These are phyloP conservation scores for Colletotrichum somersetense DNA, from an alignment of 2,329 filamentous ascomycete genomes.

Conservation along the genomic window DNA sequence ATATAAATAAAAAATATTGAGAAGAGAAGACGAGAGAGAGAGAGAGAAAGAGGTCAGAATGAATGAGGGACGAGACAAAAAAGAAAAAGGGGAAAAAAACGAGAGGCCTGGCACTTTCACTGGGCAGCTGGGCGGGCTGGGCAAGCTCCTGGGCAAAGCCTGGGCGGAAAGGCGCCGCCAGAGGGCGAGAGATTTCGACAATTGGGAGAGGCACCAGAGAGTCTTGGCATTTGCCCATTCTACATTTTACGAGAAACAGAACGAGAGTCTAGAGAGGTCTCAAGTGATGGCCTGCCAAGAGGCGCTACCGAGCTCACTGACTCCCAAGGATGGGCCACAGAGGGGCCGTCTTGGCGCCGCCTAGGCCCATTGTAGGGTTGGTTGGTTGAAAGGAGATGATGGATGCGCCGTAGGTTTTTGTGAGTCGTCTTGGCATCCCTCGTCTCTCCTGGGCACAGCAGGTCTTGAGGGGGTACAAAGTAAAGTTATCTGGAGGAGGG, in stretches of 20 bases:
- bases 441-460: slow-evolving; percentile 1
- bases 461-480: not conserved
- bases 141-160: slow-evolving; percentile 10
- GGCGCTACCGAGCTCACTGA: slow-evolving; percentile 40
- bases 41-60: not conserved
- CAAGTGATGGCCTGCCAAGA: slow-evolving; percentile 32
- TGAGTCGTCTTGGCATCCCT: slow-evolving; percentile 24
- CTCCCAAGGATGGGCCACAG: slow-evolving; percentile 30
- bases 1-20: too few species aligned
- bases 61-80: not conserved
- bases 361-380: slow-evolving; percentile 6
- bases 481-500: not conserved
- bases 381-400: not conserved
- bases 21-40: not conserved
- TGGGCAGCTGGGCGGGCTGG: slow-evolving; percentile 8
- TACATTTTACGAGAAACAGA: not conserved
- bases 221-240: not conserved
- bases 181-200: not conserved
- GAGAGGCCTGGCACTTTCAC: not conserved
- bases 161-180: not conserved
- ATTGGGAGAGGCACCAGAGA: not conserved
- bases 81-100: not conserved
- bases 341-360: slow-evolving; percentile 31
- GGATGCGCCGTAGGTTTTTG: slow-evolving; percentile 9
- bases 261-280: slow-evolving; percentile 24